phyloP scores from a whole-genome alignment of 2,329 filamentous ascomycete species.

The Monilinia fructicola region DNA sequence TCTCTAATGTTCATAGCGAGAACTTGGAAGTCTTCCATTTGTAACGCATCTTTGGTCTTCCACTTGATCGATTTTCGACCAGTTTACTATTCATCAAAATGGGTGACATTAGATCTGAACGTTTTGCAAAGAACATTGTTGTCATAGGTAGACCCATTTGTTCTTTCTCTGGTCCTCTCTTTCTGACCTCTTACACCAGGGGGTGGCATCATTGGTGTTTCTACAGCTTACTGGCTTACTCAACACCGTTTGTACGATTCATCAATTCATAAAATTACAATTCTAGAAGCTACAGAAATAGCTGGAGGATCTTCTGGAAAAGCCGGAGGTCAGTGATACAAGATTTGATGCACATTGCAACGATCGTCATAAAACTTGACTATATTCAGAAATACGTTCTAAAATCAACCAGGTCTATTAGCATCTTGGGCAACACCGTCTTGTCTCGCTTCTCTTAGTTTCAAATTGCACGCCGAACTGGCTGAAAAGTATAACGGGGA shows the following conservation, averaged over 20 bases:
- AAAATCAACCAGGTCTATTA: conserved; percentile 53
- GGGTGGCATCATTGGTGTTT: conserved; percentile 87
- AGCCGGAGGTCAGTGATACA: conserved; percentile 62
- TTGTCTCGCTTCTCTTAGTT: conserved; percentile 80
- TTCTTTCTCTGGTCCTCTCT: background rate
- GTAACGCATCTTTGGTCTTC: background rate
- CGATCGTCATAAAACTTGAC: background rate
- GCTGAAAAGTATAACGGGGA: conserved; percentile 75
- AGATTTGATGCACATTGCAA: background rate
- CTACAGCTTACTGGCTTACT: conserved; percentile 85
- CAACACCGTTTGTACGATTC: conserved; percentile 78
- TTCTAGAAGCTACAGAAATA: conserved; percentile 80
- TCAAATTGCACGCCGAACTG: conserved; percentile 74
- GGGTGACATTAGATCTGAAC: background rate
- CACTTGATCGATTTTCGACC: background rate
- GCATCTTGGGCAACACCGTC: conserved; percentile 86
- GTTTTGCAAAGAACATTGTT: background rate
- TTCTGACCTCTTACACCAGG: conserved; percentile 40
- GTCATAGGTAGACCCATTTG: conserved; percentile 11
- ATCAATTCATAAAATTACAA: conserved; percentile 70
- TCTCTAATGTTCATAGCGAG: background rate
- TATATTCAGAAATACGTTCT: background rate
- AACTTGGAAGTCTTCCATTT: background rate
- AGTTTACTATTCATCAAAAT: background rate
- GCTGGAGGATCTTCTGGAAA: conserved; percentile 89